These are phyloP conservation scores for Erodium moschatum DNA, from an alignment of 441 rosid species.

Conservation along the genomic window DNA sequence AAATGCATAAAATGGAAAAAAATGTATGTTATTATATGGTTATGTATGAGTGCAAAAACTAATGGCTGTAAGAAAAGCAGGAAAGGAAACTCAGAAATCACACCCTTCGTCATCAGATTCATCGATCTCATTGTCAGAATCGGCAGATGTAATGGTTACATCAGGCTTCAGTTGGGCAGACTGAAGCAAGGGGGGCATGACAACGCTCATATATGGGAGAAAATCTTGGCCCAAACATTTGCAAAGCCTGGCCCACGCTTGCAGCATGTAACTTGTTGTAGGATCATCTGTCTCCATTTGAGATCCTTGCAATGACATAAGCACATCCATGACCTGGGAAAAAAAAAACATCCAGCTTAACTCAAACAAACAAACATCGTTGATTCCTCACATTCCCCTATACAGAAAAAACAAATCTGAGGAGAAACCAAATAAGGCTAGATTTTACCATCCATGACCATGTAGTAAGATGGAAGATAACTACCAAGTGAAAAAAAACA, in stretches of 20 bases:
- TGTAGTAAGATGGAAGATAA: too few relatives aligned
- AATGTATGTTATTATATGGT: too few relatives aligned
- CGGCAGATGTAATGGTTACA: conserved; percentile 95
- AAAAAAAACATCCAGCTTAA: background rate
- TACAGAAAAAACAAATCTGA: too few relatives aligned
- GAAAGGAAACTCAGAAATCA: background rate
- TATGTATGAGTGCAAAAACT: too few relatives aligned
- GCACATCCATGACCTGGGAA: conserved; percentile 92
- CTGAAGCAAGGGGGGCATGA: conserved; percentile 95
- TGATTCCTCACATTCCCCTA: background rate
- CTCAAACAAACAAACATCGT: background rate
- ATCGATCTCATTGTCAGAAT: conserved; percentile 86
- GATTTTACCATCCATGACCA: too few relatives aligned
- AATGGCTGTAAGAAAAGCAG: too few relatives aligned
- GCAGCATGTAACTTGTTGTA: conserved; percentile 95
- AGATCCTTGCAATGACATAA: conserved; percentile 95
- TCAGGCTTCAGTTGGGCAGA: conserved; percentile 99
- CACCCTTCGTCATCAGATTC: conserved; percentile 98
- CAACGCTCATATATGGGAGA: conserved; percentile 93
- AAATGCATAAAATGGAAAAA: too few relatives aligned
- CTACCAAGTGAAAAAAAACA: too few relatives aligned
- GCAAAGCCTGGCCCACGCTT: conserved; percentile 99
- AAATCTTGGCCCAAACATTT: conserved; percentile 98
- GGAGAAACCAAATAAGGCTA: too few relatives aligned
- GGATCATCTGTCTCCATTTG: conserved; percentile 98